phyloP scores from a whole-genome alignment of 2,329 filamentous ascomycete species.

The Pestalotiopsis fici region DNA sequence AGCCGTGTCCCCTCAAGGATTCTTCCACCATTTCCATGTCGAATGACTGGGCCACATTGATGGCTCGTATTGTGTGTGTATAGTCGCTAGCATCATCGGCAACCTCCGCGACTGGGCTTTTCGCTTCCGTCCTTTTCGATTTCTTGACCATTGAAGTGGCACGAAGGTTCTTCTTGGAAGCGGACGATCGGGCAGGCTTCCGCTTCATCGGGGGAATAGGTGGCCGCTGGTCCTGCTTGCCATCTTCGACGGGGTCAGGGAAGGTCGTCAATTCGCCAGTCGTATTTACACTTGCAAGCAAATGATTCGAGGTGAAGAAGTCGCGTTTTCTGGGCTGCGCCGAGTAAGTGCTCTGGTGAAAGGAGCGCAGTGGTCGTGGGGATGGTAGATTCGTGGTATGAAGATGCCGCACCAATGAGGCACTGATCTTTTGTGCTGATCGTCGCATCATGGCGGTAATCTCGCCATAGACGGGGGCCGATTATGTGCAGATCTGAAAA shows the following conservation, averaged over 20 bases:
- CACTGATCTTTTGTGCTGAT: slow-evolving; percentile 24
- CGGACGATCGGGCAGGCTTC: slow-evolving; percentile 44
- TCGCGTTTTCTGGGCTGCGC: slow-evolving; percentile 54
- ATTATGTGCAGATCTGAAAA: not conserved
- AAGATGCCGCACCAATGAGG: slow-evolving; percentile 22
- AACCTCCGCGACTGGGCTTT: slow-evolving; percentile 19
- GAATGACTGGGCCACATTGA: slow-evolving; percentile 65
- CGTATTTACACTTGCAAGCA: slow-evolving; percentile 44
- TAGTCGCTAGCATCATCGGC: slow-evolving; percentile 35
- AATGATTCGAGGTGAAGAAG: slow-evolving; percentile 68
- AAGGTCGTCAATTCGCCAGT: slow-evolving; percentile 17
- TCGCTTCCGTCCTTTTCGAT: slow-evolving; percentile 34
- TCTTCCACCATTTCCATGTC: slow-evolving; percentile 62
- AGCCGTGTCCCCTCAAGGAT: slow-evolving; percentile 59
- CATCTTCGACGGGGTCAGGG: slow-evolving; percentile 14
- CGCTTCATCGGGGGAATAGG: slow-evolving; percentile 37
- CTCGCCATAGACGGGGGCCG: slow-evolving; percentile 21
- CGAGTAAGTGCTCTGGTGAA: slow-evolving; percentile 47
- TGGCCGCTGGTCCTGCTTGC: slow-evolving; percentile 8
- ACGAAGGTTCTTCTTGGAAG: slow-evolving; percentile 72
- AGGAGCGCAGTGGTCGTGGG: slow-evolving; percentile 32
- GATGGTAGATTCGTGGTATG: slow-evolving; percentile 29
- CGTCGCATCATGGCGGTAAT: slow-evolving; percentile 24
- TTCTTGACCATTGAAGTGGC: slow-evolving; percentile 82
- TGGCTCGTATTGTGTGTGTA: slow-evolving; percentile 51